Base-by-base conservation (phyloP, 257 asterid species). In the Fraxinus pennsylvanica region DNA sequence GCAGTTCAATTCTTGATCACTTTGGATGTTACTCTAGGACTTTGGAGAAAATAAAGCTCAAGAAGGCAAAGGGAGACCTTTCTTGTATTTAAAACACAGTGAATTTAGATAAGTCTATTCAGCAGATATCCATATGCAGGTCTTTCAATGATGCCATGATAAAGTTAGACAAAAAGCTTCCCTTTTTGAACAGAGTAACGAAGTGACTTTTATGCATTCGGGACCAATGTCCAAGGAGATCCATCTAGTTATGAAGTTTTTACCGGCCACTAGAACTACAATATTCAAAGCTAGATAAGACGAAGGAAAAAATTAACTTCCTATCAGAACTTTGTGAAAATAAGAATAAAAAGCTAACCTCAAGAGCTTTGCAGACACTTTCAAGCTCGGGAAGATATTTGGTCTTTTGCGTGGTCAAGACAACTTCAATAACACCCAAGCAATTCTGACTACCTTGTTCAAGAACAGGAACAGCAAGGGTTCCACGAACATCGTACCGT, bases 401-500 rank as follows among this genome's bases (percentile, higher is more conserved):
- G 85, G 87, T 84, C 98, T 93, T 95, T 84, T 82, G 96, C 22
- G 84, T 88, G 75, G 97, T 93, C 86, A 89, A 81, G 74, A 95
- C 90, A 81, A 93, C 96, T 82, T 95, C 98, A 30, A 95, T 89
- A 33, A 95, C 97, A 38, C 98, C 99, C 88, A 95, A 82, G 82
- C 99, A 95, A 74, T 69, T 86, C n/a, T 73, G 80, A 76, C 92
- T 89, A 15, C 96, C 97, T 77, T 88, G 92, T 81, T 93, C 97
- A n/a, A 95, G 91, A 76, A 95, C 82, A 0, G 99, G 99, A 74
- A 95, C 96, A 25, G 92, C 97, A 77, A 95, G 90, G 6, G 96
- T 90, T 14, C 99, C 99, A 1, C 96, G 88, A 75, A 95, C 96
- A 82, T 93, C 94, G 75, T 77, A 87, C 47, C 80, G 91, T 81